Evolutionary conservation across 2,329 filamentous ascomycete genomes (phyloP), one percentile per base, ranked within the genome.

Genomic region (Talaromyces atroroseus): DNA sequence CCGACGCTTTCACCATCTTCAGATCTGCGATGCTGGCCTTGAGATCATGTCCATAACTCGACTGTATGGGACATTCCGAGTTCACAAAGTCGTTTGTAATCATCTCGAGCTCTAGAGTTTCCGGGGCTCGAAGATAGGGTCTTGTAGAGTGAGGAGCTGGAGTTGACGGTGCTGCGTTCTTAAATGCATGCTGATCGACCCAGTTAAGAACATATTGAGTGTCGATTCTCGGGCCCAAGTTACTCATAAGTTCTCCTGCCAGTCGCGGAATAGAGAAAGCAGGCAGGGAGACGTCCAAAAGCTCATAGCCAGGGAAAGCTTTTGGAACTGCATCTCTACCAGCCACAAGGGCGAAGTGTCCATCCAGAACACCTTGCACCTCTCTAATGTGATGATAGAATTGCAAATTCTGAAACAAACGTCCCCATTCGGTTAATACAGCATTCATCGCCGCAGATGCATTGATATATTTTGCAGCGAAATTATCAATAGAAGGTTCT

Each of bases 401-500:
- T 21, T 51, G 34, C 8, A 23, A 36, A 40, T 51, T 51, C 10
- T 51, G 49, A 42, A 42, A 51, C 16, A 51, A 6, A 16, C 32
- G 49, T 16, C 2, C 2, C 49, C 49, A 51, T 21, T 51, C 34
- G 10, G 49, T 20, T 14, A 42, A 8, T n/a, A 26, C 34, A 18
- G 11, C 20, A 2, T 42, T 23, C 6, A 51, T 11, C 8, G 49
- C 49, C 52, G 1, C 40, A 12, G 26, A 64, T 65, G 40, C 72
- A 74, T 26, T 16, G 7, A 51, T 51, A 42, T 42, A 18, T 8
- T 14, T 23, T 10, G 5, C 6, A 10, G 32, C 32, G 32, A n/a
- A n/a, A n/a, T n/a, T n/a, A n/a, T n/a, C n/a, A n/a, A n/a, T n/a
- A n/a, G n/a, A n/a, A n/a, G n/a, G n/a, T 34, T 14, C 18, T 20